Conservation (phyloP, 78 protist species). For the Dictyostelium firmibasis region DNA sequence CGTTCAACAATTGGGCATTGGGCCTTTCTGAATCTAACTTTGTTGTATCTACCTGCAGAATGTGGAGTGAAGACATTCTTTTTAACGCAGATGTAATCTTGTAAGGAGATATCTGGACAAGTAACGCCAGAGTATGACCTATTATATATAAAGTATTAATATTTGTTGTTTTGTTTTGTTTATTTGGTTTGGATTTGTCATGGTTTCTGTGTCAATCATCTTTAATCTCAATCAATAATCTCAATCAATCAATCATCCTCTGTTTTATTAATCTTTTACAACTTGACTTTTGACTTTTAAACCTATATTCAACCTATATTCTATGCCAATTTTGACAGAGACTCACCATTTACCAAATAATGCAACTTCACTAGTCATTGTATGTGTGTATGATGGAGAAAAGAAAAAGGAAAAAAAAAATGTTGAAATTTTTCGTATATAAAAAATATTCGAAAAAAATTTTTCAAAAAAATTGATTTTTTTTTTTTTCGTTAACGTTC, state of each 20-base stretch:
- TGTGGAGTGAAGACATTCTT: constrained; percentile 97
- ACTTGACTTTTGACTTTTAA: not conserved
- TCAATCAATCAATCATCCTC: not conserved
- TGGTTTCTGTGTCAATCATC: not conserved
- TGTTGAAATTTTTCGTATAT: not conserved
- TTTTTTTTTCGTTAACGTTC: not conserved
- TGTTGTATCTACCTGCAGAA: constrained; percentile 98
- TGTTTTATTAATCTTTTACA: not conserved
- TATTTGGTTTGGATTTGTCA: not conserved
- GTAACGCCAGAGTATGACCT: constrained; percentile 79
- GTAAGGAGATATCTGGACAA: constrained; percentile 76
- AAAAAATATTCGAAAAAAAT: not conserved
- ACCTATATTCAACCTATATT: not conserved
- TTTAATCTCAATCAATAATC: not conserved
- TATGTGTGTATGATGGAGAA: not conserved
- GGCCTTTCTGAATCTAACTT: constrained; percentile 99
- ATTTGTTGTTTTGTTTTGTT: not conserved
- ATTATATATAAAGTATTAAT: not conserved
- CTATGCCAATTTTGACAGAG: constrained; percentile 1
- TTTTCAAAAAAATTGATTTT: not conserved
- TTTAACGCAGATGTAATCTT: constrained; percentile 97
- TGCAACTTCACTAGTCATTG: constrained; percentile 16
- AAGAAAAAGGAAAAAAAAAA: not conserved
- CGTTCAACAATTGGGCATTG: constrained; percentile 99
- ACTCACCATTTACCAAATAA: constrained; percentile 67